Evolutionary conservation across 306 rosid species (phyloP).

Genomic region (Arachis stenosperma): DNA sequence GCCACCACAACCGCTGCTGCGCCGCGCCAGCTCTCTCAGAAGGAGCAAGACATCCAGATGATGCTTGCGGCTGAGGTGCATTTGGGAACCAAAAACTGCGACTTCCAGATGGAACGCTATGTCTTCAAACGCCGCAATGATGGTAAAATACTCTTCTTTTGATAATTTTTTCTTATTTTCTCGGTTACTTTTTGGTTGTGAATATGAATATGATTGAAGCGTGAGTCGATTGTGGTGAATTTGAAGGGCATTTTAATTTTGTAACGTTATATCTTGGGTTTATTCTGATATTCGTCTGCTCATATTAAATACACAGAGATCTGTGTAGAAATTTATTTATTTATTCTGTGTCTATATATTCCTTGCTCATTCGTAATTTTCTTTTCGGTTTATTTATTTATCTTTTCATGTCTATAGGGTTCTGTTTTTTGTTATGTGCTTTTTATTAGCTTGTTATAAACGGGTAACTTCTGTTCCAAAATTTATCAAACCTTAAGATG

Average conservation of each 20-base stretch:
- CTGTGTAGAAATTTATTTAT: no score
- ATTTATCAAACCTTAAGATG: no score
- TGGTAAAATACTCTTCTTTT: conserved; percentile 42
- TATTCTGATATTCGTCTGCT: no score
- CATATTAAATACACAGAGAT: no score
- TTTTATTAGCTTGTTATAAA: no score
- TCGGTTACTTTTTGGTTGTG: neutral
- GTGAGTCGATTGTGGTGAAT: neutral
- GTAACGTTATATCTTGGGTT: neutral
- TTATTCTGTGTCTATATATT: no score
- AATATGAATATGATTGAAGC: neutral
- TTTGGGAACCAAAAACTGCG: conserved; percentile 84
- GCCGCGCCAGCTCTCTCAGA: conserved; percentile 73
- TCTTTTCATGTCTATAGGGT: no score
- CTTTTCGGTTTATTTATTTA: neutral
- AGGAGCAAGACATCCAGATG: conserved; percentile 85
- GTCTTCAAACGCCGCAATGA: conserved; percentile 89
- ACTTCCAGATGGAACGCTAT: conserved; percentile 88
- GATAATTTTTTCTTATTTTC: neutral
- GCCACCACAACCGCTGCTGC: conserved; percentile 38
- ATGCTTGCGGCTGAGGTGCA: conserved; percentile 92
- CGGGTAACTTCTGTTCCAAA: no score
- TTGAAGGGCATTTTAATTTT: neutral
- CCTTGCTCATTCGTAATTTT: neutral
- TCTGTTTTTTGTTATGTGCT: no score